phyloP scores from a whole-genome alignment of 257 asterid genomes.

The Solanum megistacrolobum region DNA sequence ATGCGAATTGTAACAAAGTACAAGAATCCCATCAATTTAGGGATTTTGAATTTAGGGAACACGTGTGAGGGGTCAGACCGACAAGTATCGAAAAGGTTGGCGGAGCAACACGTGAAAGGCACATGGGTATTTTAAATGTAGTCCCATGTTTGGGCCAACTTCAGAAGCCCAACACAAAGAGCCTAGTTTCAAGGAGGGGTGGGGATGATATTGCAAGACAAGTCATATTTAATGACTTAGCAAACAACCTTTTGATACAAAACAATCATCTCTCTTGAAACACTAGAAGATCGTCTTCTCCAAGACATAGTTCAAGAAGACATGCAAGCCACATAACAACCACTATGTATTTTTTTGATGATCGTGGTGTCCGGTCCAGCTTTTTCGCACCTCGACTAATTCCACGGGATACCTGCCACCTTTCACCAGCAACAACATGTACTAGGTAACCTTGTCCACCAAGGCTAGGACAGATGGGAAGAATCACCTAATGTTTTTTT shows the following conservation, averaged over 20 bases:
- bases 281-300: background rate
- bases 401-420: too few relatives aligned
- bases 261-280: background rate
- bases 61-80: background rate
- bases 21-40: background rate
- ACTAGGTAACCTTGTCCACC: too few relatives aligned
- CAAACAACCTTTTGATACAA: background rate
- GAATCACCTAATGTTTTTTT: too few relatives aligned
- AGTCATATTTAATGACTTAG: too few relatives aligned
- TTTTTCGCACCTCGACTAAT: too few relatives aligned
- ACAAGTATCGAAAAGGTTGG: background rate
- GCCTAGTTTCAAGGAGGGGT: background rate
- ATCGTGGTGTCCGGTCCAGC: too few relatives aligned
- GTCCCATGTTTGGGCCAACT: background rate
- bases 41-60: background rate
- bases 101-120: background rate
- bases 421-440: too few relatives aligned
- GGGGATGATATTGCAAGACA: too few relatives aligned
- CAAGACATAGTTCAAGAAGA: background rate
- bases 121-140: background rate
- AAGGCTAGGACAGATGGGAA: too few relatives aligned
- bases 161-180: background rate
- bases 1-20: background rate
- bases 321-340: background rate
- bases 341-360: background rate